Conservation (phyloP, 2,329 filamentous ascomycete genomes). For the Epichloe gansuensis region DNA sequence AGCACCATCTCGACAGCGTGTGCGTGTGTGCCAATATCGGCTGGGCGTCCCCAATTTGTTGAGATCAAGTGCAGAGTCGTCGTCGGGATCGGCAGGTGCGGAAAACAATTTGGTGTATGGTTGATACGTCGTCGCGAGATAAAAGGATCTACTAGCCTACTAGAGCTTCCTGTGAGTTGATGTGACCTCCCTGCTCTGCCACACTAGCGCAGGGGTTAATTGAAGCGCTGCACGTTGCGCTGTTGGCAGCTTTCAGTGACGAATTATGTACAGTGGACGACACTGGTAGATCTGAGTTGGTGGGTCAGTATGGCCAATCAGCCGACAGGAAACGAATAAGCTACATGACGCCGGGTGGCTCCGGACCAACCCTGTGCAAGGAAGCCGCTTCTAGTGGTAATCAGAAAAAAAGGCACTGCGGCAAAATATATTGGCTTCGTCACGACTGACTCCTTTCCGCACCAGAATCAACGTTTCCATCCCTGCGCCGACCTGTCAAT, state of each 20-base stretch:
- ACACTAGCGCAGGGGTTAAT: no score
- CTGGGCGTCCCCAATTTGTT: neutral
- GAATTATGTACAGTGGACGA: no score
- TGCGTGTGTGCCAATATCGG: neutral
- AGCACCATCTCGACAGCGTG: slow-evolving; percentile 48
- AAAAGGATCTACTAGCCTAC: no score
- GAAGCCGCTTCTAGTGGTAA: neutral
- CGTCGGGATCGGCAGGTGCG: no score
- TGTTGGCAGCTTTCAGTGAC: no score
- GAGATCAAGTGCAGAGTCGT: neutral
- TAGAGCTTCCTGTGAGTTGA: no score
- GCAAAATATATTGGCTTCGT: slow-evolving; percentile 9
- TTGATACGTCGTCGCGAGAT: no score
- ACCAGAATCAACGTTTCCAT: neutral
- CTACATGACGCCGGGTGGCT: slow-evolving; percentile 3
- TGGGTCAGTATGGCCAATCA: neutral
- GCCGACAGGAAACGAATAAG: neutral
- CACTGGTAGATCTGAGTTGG: no score
- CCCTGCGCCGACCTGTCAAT: neutral
- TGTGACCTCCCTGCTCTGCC: no score
- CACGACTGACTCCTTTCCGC: neutral
- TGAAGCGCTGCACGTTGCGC: no score
- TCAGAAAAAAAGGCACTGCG: neutral
- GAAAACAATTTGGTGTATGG: no score
- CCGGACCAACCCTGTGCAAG: slow-evolving; percentile 5